phyloP scores from a whole-genome alignment of 306 rosid species.

The Cicer pinnatifidum region DNA sequence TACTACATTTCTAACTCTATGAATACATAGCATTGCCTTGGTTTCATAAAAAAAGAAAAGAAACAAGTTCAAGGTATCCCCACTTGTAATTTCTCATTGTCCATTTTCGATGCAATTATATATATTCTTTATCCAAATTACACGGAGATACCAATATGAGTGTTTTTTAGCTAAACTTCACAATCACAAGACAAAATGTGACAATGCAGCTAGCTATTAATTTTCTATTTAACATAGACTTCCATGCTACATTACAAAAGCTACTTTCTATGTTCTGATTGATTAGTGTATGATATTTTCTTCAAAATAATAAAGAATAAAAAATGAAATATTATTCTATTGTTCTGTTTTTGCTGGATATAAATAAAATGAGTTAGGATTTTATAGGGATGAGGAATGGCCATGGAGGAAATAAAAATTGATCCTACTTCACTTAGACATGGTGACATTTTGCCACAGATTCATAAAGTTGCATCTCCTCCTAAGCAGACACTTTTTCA shows the following conservation, averaged over 20 bases:
- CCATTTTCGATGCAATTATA: slow-evolving; percentile 2
- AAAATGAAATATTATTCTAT: too few species aligned
- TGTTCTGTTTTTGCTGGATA: too few species aligned
- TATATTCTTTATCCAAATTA: slow-evolving; percentile 19
- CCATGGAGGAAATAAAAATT: too few species aligned
- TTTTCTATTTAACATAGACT: not conserved
- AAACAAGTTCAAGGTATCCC: slow-evolving; percentile 16
- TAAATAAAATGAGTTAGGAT: too few species aligned
- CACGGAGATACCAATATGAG: not conserved
- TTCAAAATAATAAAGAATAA: too few species aligned
- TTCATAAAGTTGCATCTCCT: slow-evolving; percentile 51
- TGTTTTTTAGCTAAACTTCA: slow-evolving; percentile 7
- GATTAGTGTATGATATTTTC: not conserved
- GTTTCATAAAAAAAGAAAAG: not conserved
- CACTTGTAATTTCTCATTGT: slow-evolving; percentile 3
- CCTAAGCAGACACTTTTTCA: slow-evolving; percentile 47
- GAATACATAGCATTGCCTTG: not conserved
- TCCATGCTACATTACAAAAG: slow-evolving; percentile 18
- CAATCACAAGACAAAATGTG: slow-evolving; percentile 29
- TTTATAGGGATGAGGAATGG: too few species aligned
- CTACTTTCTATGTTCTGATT: not conserved
- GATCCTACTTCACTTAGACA: slow-evolving; percentile 40
- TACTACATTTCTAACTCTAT: too few species aligned
- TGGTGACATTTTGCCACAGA: slow-evolving; percentile 24
- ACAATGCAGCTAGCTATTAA: not conserved